A percentile compares a stretch with the other conserved stretches of the same genome.
These are phyloP conservation scores for Dichotomopilus funicola DNA, from an alignment of 2,329 filamentous ascomycete species.

Conservation along the genomic window DNA sequence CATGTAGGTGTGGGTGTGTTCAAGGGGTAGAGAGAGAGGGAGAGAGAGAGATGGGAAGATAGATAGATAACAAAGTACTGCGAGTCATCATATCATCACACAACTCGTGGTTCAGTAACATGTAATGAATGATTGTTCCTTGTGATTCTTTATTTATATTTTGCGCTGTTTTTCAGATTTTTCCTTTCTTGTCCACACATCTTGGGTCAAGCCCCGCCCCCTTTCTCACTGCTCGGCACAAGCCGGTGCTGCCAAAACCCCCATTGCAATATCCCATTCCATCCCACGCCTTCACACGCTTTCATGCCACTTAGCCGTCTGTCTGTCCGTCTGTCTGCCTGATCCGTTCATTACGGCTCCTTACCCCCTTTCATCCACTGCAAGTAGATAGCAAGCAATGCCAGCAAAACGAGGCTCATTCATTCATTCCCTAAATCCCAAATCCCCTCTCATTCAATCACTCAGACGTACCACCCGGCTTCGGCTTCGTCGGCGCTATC, in stretches of 20 bases:
- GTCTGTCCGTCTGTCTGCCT: not conserved
- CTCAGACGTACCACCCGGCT: constrained; percentile 34
- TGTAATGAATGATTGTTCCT: no score
- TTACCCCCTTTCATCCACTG: no score
- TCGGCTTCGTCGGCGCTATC: constrained; percentile 59
- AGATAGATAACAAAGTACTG: not conserved
- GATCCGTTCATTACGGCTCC: no score
- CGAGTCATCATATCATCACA: no score
- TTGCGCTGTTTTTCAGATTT: not conserved
- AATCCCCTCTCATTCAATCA: constrained; percentile 10
- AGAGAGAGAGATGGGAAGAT: not conserved
- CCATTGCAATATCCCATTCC: no score
- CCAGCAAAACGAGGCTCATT: no score
- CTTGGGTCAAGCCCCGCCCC: not conserved
- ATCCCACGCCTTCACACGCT: no score
- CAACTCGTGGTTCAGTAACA: no score
- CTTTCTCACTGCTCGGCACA: not conserved
- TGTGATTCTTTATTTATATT: not conserved
- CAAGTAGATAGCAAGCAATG: no score
- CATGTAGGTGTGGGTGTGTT: no score
- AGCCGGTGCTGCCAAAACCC: not conserved
- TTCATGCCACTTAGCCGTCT: no score
- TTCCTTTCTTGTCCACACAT: not conserved
- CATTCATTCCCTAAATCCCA: no score
- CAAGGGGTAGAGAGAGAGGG: not conserved